These are phyloP conservation scores for Amphicarpaea edgeworthii DNA, from an alignment of 306 rosid genomes.

Conservation along the genomic window DNA sequence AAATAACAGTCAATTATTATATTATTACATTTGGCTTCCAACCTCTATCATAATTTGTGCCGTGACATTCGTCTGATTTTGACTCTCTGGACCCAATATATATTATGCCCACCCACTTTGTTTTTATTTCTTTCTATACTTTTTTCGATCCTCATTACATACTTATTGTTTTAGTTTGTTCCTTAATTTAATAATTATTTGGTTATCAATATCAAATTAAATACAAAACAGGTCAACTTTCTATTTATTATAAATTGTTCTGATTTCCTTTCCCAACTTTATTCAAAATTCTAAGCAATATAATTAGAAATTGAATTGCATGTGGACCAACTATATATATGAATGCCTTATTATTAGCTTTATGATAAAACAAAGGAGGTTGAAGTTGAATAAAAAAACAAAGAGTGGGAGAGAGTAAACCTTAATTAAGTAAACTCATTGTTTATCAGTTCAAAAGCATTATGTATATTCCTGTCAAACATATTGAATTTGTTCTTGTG, in stretches of 20 bases:
- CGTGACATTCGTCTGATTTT: slow-evolving; percentile 58
- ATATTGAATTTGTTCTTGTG: not conserved
- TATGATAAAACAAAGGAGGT: not conserved
- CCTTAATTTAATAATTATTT: not conserved
- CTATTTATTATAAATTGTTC: not conserved
- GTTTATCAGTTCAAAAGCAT: not conserved
- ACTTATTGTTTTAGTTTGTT: not conserved
- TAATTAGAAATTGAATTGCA: slow-evolving; percentile 12
- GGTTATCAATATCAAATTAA: not conserved
- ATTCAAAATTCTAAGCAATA: not conserved
- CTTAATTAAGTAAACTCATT: not conserved
- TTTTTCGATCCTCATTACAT: not conserved
- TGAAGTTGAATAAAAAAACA: not conserved
- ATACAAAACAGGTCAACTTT: not conserved
- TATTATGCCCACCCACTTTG: not conserved
- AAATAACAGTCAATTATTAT: slow-evolving; percentile 14
- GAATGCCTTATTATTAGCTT: no score
- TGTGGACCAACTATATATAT: not conserved
- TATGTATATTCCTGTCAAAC: not conserved
- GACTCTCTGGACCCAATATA: slow-evolving; percentile 14
- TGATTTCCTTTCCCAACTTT: not conserved
- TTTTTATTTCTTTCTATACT: not conserved
- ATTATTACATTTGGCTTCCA: not conserved
- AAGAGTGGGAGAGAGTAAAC: not conserved
- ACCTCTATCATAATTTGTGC: slow-evolving; percentile 51